phyloP scores from a whole-genome alignment of 495 filamentous ascomycete species.

The Neurospora sp. region DNA sequence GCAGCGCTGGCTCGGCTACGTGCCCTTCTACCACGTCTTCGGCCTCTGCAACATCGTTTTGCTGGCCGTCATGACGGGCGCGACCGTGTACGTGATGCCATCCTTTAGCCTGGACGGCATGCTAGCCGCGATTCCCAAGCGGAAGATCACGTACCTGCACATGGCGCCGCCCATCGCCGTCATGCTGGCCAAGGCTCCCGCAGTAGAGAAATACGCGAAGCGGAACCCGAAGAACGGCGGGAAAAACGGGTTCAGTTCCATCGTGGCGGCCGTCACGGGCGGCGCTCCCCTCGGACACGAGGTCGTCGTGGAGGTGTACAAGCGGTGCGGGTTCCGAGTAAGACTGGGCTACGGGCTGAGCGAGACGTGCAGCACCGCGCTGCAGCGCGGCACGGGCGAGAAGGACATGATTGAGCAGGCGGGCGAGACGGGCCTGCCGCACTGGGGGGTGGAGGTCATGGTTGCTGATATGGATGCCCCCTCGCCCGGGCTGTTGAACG shows the following conservation, averaged over 20 bases:
- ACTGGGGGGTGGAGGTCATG: conserved; percentile 46
- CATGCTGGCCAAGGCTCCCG: conserved; percentile 52
- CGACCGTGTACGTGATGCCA: conserved; percentile 49
- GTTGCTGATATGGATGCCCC: conserved; percentile 35
- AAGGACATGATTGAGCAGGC: conserved; percentile 47
- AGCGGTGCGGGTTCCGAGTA: conserved; percentile 55
- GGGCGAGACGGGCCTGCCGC: conserved; percentile 48
- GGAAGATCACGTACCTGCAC: conserved; percentile 48
- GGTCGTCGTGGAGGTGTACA: conserved; percentile 51
- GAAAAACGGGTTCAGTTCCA: conserved; percentile 10
- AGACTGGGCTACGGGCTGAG: conserved; percentile 64
- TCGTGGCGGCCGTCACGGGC: conserved; percentile 29
- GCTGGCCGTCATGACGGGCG: conserved; percentile 46
- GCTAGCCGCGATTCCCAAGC: conserved; percentile 41
- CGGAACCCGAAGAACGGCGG: conserved; percentile 31
- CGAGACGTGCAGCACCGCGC: conserved; percentile 53
- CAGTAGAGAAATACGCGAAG: conserved; percentile 48
- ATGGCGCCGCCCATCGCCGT: conserved; percentile 64
- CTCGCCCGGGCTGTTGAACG: conserved; percentile 1
- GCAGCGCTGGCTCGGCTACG: conserved; percentile 42
- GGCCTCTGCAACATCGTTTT: conserved; percentile 36
- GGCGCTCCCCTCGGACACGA: conserved; percentile 58
- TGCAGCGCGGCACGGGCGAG: conserved; percentile 43
- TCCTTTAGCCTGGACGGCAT: conserved; percentile 47
- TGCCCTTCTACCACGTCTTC: conserved; percentile 28